Percentiles rank a stretch among this genome's conserved stretches.
phyloP scores from a whole-genome alignment of 371 early-diverging fungal genomes.

The Mortierella sp. region DNA sequence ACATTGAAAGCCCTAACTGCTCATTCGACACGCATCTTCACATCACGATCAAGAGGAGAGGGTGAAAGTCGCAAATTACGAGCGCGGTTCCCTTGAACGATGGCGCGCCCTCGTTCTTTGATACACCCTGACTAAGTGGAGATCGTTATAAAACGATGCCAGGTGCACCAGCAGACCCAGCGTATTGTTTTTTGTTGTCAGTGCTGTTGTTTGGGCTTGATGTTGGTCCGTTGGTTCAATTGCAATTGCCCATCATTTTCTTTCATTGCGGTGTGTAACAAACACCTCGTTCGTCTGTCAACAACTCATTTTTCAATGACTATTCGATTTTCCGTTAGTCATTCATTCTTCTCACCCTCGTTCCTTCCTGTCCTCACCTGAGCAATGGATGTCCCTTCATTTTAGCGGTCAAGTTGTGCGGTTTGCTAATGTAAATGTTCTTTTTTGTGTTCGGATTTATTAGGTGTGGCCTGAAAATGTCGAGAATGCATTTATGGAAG shows the following conservation, averaged over 20 bases:
- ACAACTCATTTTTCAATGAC: no score
- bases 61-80: background rate
- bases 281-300: background rate
- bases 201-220: background rate
- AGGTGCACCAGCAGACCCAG: background rate
- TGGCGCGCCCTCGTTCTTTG: background rate
- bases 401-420: background rate
- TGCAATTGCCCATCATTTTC: background rate
- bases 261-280: background rate
- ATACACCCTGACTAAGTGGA: background rate
- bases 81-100: background rate
- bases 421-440: background rate
- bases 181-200: background rate
- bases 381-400: background rate
- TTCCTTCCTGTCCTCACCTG: background rate
- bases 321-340: background rate
- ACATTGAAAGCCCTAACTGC: background rate
- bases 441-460: background rate
- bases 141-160: background rate
- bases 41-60: background rate
- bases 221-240: background rate
- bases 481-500: constrained; percentile 78
- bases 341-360: background rate
- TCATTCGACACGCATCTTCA: background rate
- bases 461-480: constrained; percentile 83